Conservation (phyloP, 352 stramenopile species). For the Phytophthora meadii region DNA sequence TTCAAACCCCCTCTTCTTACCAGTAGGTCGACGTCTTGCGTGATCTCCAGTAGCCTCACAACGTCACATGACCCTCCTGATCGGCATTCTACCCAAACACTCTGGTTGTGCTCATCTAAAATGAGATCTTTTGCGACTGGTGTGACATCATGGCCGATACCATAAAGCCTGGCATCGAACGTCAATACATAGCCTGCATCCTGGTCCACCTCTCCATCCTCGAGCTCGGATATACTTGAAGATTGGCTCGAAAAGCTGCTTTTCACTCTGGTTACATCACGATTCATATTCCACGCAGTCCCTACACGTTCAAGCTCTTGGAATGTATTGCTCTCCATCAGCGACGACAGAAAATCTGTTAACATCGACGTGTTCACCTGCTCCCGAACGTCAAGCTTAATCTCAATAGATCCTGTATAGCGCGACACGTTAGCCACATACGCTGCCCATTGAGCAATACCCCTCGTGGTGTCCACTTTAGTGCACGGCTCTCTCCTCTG, state of each 20-base stretch:
- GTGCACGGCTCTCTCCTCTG: constrained; percentile 57
- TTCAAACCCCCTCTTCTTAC: constrained; percentile 24
- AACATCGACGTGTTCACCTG: constrained; percentile 51
- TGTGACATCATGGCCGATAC: constrained; percentile 50
- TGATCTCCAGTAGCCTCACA: constrained; percentile 72
- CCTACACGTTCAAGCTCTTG: constrained; percentile 40
- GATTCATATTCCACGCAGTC: constrained; percentile 33
- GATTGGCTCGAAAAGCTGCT: constrained; percentile 8
- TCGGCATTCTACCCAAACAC: constrained; percentile 75
- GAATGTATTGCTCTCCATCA: constrained; percentile 25
- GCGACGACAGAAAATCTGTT: not conserved
- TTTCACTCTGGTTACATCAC: constrained; percentile 19
- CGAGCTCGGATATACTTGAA: constrained; percentile 13
- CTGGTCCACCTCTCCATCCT: constrained; percentile 25
- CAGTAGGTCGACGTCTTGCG: constrained; percentile 66
- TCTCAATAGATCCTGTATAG: constrained; percentile 65
- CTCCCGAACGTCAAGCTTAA: constrained; percentile 60
- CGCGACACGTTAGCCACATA: constrained; percentile 78
- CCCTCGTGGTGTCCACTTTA: constrained; percentile 60
- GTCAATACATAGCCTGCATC: constrained; percentile 67
- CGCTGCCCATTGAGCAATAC: constrained; percentile 66
- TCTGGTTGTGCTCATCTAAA: constrained; percentile 74
- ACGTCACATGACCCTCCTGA: constrained; percentile 47
- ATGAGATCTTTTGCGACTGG: constrained; percentile 58
- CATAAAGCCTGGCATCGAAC: constrained; percentile 78